Conservation (phyloP, 2,329 filamentous ascomycete species). For the Colletotrichum musicola region DNA sequence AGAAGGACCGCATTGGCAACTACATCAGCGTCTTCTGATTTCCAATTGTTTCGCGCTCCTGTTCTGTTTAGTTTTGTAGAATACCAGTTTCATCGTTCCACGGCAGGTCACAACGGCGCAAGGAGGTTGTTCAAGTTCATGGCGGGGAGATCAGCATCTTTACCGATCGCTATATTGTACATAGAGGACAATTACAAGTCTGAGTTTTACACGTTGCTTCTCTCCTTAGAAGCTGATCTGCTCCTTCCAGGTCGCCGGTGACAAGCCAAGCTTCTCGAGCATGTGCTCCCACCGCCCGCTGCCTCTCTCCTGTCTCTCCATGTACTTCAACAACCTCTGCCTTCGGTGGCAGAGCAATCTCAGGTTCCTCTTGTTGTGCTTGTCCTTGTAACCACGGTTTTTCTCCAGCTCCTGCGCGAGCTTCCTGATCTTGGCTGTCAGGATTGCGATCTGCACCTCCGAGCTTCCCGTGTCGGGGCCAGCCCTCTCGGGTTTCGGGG, state of each 20-base stretch:
- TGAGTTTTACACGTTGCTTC: constrained; percentile 55
- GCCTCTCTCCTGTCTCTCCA: constrained; percentile 90
- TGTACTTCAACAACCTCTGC: constrained; percentile 89
- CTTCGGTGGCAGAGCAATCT: constrained; percentile 86
- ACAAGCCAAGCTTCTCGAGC: constrained; percentile 85
- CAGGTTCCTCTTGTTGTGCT: constrained; percentile 93
- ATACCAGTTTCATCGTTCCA: constrained; percentile 48
- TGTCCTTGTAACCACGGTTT: constrained; percentile 82
- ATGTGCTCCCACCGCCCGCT: constrained; percentile 91
- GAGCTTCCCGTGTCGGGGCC: constrained; percentile 94
- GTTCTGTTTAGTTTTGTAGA: constrained; percentile 53
- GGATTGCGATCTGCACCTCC: constrained; percentile 96
- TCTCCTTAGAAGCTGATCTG: constrained; percentile 80
- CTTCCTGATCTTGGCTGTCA: constrained; percentile 92
- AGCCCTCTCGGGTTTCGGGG: constrained; percentile 67
- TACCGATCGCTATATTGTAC: constrained; percentile 58
- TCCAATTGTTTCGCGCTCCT: constrained; percentile 44
- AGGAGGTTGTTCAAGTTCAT: constrained; percentile 40
- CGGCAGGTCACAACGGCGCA: constrained; percentile 52
- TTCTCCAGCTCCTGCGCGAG: constrained; percentile 79
- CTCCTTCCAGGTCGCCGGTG: constrained; percentile 88
- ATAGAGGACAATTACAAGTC: constrained; percentile 58
- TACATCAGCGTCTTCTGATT: constrained; percentile 95
- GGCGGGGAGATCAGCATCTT: constrained; percentile 41
- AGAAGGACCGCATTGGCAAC: constrained; percentile 98